These are phyloP conservation scores for Leucosporidium creatinivorum DNA, from an alignment of 768 basidiomycete species.

Conservation along the genomic window DNA sequence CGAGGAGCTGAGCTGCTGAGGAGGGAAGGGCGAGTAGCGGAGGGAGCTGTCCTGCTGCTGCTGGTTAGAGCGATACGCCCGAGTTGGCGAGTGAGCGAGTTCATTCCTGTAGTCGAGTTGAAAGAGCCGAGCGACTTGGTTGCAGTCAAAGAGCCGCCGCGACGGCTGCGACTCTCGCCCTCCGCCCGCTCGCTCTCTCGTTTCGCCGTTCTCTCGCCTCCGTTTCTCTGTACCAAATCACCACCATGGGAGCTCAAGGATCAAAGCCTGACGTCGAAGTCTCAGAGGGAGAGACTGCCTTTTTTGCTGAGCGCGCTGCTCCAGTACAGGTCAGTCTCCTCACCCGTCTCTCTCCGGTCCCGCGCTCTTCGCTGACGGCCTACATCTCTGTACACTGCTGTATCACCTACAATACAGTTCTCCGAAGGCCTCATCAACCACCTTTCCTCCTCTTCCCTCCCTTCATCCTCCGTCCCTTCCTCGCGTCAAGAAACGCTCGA, in stretches of 20 bases:
- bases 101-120: background rate
- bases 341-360: background rate
- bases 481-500: slow-evolving; percentile 70
- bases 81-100: background rate
- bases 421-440: slow-evolving; percentile 74
- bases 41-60: background rate
- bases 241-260: slow-evolving; percentile 14
- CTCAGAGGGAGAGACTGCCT: slow-evolving; percentile 5
- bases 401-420: slow-evolving; percentile 50
- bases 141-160: too few species aligned
- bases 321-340: slow-evolving; percentile 24
- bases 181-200: background rate
- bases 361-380: background rate
- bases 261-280: slow-evolving; percentile 26
- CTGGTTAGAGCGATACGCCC: background rate
- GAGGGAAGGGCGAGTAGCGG: background rate
- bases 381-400: background rate
- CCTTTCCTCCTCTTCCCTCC: slow-evolving; percentile 48
- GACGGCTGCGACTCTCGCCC: too few species aligned
- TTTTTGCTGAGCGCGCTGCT: slow-evolving; percentile 21
- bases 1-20: background rate
- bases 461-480: slow-evolving; percentile 53
- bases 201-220: background rate
- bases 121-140: too few species aligned
- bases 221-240: too few species aligned